Percentiles rank a stretch among this genome's conserved stretches.
Evolutionary conservation across 169 alveolate genomes (phyloP).

Genomic region (Cryptosporidium parvum): DNA sequence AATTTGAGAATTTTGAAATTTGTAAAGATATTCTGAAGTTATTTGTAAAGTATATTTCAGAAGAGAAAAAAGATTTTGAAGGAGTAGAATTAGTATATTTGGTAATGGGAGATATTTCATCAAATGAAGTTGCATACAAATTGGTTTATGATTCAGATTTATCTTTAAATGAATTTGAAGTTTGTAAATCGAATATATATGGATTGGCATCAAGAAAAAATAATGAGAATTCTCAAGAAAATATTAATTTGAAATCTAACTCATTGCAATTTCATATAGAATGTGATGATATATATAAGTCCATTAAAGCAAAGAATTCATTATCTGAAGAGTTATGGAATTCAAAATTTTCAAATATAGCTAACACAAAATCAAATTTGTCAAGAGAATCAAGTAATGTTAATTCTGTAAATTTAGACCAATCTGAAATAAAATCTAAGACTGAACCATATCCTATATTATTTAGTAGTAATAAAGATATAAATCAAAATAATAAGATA

Average conservation of each 20-base stretch:
- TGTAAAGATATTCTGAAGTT: constrained; percentile 14
- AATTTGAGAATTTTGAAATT: constrained; percentile 8
- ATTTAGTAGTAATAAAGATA: constrained; percentile 11
- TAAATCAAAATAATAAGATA: not conserved
- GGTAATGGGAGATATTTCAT: not conserved
- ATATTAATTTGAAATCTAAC: not conserved
- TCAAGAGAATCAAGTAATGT: not conserved
- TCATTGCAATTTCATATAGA: constrained; percentile 19
- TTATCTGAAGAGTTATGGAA: constrained; percentile 46
- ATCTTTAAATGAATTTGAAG: not conserved
- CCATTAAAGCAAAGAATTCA: not conserved
- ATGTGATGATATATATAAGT: constrained; percentile 55
- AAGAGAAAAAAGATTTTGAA: not conserved
- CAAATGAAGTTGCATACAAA: constrained; percentile 9
- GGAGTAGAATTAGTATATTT: constrained; percentile 30
- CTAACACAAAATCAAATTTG: not conserved
- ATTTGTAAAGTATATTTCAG: constrained; percentile 6
- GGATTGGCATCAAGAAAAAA: constrained; percentile 7
- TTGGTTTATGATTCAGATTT: constrained; percentile 32
- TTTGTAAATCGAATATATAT: not conserved
- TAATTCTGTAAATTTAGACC: not conserved
- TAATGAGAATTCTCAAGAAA: not conserved
- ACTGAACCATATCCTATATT: constrained; percentile 71
- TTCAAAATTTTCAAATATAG: constrained; percentile 32
- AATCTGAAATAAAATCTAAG: constrained; percentile 36